Conservation (phyloP, 345 rosid genomes). For the Leavenworthia alabamica region DNA sequence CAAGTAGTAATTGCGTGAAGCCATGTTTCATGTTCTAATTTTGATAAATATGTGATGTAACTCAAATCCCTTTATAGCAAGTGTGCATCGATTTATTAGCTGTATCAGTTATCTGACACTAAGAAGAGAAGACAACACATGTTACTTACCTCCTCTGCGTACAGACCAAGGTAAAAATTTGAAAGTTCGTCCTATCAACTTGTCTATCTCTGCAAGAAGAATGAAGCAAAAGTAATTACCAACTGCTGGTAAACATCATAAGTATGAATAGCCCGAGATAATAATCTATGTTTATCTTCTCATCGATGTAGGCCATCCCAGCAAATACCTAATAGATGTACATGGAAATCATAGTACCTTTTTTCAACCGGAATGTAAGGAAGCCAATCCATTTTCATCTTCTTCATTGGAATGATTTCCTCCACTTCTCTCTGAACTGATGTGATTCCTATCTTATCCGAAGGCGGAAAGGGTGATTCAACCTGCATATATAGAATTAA, state of each 20-base stretch:
- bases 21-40: neutral
- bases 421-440: constrained; percentile 95
- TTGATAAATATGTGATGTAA: neutral
- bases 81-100: neutral
- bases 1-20: neutral
- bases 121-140: neutral
- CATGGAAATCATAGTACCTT: constrained; percentile 40
- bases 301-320: neutral
- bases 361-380: constrained; percentile 86
- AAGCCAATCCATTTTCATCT: constrained; percentile 99
- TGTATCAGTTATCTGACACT: neutral
- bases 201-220: constrained; percentile 56
- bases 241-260: constrained; percentile 2
- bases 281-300: neutral
- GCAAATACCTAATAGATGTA: constrained; percentile 1
- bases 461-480: constrained; percentile 87
- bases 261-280: neutral
- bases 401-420: constrained; percentile 96
- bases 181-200: constrained; percentile 70
- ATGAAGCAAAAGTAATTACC: constrained; percentile 15
- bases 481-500: constrained; percentile 42
- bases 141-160: constrained; percentile 67
- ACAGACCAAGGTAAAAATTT: constrained; percentile 69
- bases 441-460: constrained; percentile 92
- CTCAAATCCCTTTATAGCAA: constrained; percentile 2